Conservation (phyloP, 176 grass and related monocot species). For the Cymbopogon citratus region DNA sequence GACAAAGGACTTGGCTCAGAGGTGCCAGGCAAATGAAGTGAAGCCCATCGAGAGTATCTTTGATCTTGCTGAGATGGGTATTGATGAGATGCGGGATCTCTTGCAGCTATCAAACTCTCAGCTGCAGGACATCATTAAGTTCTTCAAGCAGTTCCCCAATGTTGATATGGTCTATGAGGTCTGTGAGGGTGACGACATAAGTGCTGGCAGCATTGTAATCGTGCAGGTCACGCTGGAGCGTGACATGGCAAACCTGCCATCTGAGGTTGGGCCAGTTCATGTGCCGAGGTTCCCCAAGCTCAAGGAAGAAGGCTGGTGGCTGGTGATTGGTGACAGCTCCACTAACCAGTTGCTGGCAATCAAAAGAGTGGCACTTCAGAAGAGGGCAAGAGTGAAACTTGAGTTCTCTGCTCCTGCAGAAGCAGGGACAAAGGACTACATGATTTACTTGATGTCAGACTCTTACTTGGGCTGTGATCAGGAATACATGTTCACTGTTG, state of each 20-base stretch:
- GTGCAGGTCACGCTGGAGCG: slow-evolving; percentile 80
- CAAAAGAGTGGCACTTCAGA: slow-evolving; percentile 70
- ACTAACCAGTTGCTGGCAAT: slow-evolving; percentile 80
- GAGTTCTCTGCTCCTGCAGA: slow-evolving; percentile 57
- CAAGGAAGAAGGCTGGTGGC: too few relatives aligned
- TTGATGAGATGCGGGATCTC: slow-evolving; percentile 54
- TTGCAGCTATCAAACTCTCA: slow-evolving; percentile 68
- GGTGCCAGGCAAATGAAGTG: slow-evolving; percentile 67
- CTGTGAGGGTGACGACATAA: slow-evolving; percentile 53
- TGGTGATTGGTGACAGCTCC: too few relatives aligned
- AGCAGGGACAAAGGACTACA: slow-evolving; percentile 57
- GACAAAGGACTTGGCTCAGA: slow-evolving; percentile 67
- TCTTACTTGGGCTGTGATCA: slow-evolving; percentile 86
- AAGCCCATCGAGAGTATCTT: slow-evolving; percentile 80
- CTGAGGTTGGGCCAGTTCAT: slow-evolving; percentile 67
- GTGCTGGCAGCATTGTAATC: slow-evolving; percentile 46
- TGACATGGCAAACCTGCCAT: slow-evolving; percentile 41
- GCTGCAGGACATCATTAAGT: slow-evolving; percentile 58
- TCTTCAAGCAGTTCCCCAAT: slow-evolving; percentile 87
- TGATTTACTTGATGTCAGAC: slow-evolving; percentile 88
- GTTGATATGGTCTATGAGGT: slow-evolving; percentile 86
- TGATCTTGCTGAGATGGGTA: slow-evolving; percentile 84
- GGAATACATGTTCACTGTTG: slow-evolving; percentile 67
- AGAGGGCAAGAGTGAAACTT: too few relatives aligned
- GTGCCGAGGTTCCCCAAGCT: slow-evolving; percentile 68